Evolutionary conservation across 2,329 filamentous ascomycete genomes (phyloP), one percentile per base, ranked within the genome.

Genomic region (Monosporascus sp.): DNA sequence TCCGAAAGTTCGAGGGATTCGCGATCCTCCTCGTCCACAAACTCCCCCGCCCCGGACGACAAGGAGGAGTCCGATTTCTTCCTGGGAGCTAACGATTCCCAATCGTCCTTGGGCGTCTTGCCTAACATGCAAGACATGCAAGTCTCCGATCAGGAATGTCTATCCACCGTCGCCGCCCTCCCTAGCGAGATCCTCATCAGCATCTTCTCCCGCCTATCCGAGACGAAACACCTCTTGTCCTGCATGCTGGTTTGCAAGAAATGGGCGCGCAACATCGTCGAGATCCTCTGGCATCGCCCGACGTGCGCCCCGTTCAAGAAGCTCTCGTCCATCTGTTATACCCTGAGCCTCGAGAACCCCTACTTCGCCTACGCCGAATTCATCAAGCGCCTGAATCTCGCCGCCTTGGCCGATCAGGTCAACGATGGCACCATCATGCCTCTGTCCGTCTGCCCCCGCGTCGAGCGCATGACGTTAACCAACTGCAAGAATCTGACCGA

Each of bases 21-120:
- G 42, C 74, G 79, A 57, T 81, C 80, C 1, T 81, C 80, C 3
- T 89, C 86, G 6, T 88, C 88, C 7, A 88, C 85, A 53, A 89
- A 86, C 66, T 91, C 88, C 1, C 88, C 88, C 45, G 83, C 81
- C 49, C 84, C 87, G 50, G 84, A 83, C 67, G 88, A 90, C 66
- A 90, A 95, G 72, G 88, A 92, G 66, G 93, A 97, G 72, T 96
- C 91, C 61, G 93, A 97, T 73, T 96, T 94, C 71, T 94, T 94
- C 70, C 86, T 88, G 68, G 82, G 81, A 53, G 86, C 88, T 63
- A 96, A 97, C 74, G 93, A 97, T 73, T 97, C 93, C 4, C 83
- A 94, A 68, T 97, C 93, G 1, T 97, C 93, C 1, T 81, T 97
- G 52, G 91, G 90, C 50, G 83, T 90, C 36, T 60, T 66, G 25